Evolutionary conservation across 129 eudicot species (phyloP).

Genomic region (Escallonia rubra): DNA sequence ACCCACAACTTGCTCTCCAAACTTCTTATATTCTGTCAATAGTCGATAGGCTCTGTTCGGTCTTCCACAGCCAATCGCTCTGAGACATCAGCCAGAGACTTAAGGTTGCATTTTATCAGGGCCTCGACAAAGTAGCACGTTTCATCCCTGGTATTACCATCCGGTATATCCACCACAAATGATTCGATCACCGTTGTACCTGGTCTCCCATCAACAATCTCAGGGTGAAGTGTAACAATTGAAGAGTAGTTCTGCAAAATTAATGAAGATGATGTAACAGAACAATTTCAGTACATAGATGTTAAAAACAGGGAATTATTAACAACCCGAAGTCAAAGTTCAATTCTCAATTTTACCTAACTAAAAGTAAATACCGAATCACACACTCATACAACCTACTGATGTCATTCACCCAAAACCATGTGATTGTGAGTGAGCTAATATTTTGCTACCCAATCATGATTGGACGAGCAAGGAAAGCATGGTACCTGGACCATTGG

Average conservation of each 20-base stretch:
- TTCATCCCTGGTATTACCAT: conserved; percentile 86
- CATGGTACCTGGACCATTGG: no score
- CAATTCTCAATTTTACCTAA: no score
- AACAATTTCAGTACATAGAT: neutral
- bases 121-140: conserved; percentile 95
- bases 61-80: conserved; percentile 81
- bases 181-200: conserved; percentile 92
- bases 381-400: no score
- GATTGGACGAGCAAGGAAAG: no score
- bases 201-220: conserved; percentile 73
- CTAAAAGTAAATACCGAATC: no score
- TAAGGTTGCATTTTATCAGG: conserved; percentile 84
- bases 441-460: no score
- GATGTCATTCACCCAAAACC: no score
- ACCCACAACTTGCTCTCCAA: neutral
- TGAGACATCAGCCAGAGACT: conserved; percentile 88
- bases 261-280: neutral
- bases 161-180: conserved; percentile 90
- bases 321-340: neutral
- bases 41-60: conserved; percentile 43
- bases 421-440: no score
- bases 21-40: neutral
- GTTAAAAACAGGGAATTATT: neutral
- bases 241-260: conserved; percentile 84
- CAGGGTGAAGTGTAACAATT: conserved; percentile 80